Conservation (phyloP, 2,329 filamentous ascomycete genomes). For the Fusarium sp. region DNA sequence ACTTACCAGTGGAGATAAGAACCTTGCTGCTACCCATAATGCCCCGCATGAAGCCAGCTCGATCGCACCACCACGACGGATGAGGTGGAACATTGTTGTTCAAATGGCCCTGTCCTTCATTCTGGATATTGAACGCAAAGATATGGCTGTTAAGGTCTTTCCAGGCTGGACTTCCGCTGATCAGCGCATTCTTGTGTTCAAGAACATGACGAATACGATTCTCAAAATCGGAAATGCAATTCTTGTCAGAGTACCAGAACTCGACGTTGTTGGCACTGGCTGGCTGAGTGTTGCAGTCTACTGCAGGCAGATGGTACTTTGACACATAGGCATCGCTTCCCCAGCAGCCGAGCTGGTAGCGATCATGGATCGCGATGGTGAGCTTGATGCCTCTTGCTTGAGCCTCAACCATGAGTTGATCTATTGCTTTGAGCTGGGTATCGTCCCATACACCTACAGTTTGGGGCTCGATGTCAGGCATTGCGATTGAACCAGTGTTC, state of each 20-base stretch:
- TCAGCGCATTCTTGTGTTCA: fast-evolving
- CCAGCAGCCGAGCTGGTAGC: neutral
- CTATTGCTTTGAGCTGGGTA: neutral
- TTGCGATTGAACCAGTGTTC: neutral
- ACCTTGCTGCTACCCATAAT: neutral
- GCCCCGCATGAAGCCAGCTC: neutral
- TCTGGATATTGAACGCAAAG: neutral
- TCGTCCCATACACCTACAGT: neutral
- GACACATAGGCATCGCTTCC: neutral
- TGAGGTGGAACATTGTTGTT: neutral
- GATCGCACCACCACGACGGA: neutral
- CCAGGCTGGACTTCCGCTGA: neutral
- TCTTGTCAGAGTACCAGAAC: neutral
- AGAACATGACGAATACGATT: neutral
- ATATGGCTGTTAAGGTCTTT: neutral
- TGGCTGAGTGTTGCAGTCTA: neutral
- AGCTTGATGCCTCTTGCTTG: neutral
- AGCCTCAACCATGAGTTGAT: neutral
- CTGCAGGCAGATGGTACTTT: neutral
- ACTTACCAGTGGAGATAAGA: neutral
- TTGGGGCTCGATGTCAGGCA: neutral
- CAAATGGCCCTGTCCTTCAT: neutral
- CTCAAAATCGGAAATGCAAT: neutral
- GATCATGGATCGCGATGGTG: neutral
- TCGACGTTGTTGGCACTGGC: neutral